A percentile compares a stretch with the other conserved stretches of the same genome.
Evolutionary conservation across 495 filamentous ascomycete genomes (phyloP).

Genomic region (Neurospora sp.): DNA sequence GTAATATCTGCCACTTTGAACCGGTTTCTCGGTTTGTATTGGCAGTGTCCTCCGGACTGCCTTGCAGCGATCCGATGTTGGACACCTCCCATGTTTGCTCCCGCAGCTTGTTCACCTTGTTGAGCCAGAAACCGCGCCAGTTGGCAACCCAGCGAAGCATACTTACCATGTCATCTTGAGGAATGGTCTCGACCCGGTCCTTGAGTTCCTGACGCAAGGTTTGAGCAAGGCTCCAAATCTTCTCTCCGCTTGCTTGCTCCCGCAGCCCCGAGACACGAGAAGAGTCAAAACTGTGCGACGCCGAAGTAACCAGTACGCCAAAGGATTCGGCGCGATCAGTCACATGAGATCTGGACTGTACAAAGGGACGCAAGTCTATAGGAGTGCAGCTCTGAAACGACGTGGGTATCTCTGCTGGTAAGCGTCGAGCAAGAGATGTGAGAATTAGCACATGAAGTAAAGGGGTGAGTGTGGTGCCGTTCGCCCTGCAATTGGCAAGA

Average conservation of each 20-base stretch:
- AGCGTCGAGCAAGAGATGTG: conserved; percentile 13
- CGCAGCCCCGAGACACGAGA: conserved; percentile 10
- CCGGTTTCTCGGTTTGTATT: neutral
- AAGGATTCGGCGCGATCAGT: conserved; percentile 8
- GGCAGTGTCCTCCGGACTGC: conserved; percentile 1
- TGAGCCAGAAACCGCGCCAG: conserved; percentile 19
- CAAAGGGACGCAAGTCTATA: conserved; percentile 22
- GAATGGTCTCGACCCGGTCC: conserved; percentile 6
- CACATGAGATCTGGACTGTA: neutral
- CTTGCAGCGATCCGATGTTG: conserved; percentile 22
- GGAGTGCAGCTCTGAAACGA: conserved; percentile 20
- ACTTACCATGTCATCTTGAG: conserved; percentile 23
- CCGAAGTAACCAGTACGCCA: conserved; percentile 21
- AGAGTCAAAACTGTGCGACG: conserved; percentile 13
- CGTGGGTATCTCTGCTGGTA: conserved; percentile 9
- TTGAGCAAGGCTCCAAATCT: conserved; percentile 20
- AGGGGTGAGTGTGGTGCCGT: conserved; percentile 24
- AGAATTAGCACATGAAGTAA: conserved; percentile 21
- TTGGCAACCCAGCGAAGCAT: conserved; percentile 22
- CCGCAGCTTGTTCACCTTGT: conserved; percentile 18
- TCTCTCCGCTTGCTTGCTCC: conserved; percentile 3
- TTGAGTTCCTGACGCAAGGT: conserved; percentile 14
- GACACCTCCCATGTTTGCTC: conserved; percentile 20
- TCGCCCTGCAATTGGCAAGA: conserved; percentile 16
- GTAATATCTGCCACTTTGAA: conserved; percentile 17